Percentiles rank a stretch among this genome's conserved stretches.
Conservation (phyloP, 1,284 basidiomycete genomes). For the Ustilago trichophora region DNA sequence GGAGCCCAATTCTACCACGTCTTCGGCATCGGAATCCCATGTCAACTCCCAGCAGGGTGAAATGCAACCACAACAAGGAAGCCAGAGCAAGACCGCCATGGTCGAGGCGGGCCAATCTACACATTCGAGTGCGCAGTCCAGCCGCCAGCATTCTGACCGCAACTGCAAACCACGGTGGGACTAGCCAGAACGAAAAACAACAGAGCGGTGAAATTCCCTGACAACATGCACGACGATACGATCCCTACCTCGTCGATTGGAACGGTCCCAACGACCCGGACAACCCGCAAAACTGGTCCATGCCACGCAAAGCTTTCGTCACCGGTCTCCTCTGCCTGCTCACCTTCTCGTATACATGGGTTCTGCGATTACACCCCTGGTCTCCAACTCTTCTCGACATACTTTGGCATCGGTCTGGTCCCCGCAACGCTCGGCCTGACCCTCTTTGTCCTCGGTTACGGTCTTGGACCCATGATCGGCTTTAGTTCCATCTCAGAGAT, state of each 20-base stretch:
- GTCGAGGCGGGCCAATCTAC: no score
- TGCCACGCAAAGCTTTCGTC: constrained; percentile 58
- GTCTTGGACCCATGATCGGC: constrained; percentile 58
- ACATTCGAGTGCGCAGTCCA: no score
- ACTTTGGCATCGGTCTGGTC: constrained; percentile 25
- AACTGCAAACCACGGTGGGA: no score
- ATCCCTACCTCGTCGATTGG: constrained; percentile 69
- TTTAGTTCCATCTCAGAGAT: constrained; percentile 65
- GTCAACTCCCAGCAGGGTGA: no score
- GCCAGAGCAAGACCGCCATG: no score
- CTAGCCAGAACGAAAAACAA: not conserved
- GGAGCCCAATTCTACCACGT: not conserved
- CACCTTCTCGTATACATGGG: constrained; percentile 72
- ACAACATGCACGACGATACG: constrained; percentile 19
- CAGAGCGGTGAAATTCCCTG: no score
- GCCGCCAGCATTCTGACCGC: no score
- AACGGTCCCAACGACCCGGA: constrained; percentile 61
- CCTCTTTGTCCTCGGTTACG: constrained; percentile 54
- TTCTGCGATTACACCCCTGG: constrained; percentile 72
- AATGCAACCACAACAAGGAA: no score
- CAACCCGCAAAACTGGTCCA: constrained; percentile 65
- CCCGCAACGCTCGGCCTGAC: constrained; percentile 43
- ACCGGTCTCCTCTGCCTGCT: constrained; percentile 59
- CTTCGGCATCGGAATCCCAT: not conserved
- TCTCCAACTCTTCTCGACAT: constrained; percentile 68